phyloP scores from a whole-genome alignment of 164 flowering plant species.

The Magnolia changhungtana region DNA sequence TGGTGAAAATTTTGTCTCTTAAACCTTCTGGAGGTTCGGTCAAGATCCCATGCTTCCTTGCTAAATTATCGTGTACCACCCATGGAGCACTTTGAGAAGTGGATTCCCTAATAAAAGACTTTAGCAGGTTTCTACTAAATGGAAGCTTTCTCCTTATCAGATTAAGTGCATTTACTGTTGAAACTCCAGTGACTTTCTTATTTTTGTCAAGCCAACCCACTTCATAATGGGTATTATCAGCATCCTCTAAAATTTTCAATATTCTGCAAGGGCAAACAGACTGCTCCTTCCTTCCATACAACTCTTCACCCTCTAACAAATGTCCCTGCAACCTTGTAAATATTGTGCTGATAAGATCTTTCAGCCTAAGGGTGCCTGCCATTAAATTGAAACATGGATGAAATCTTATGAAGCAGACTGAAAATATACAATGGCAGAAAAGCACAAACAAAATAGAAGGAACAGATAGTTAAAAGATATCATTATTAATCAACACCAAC shows the following conservation, averaged over 20 bases:
- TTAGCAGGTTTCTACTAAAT: constrained; percentile 59
- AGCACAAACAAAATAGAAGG: not conserved
- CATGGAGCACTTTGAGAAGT: constrained; percentile 80
- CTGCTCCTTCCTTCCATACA: constrained; percentile 55
- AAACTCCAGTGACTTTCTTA: constrained; percentile 41
- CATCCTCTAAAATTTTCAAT: constrained; percentile 43
- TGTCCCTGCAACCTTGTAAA: constrained; percentile 44
- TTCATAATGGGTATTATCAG: constrained; percentile 43
- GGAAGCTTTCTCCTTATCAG: constrained; percentile 64
- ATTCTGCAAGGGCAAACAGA: constrained; percentile 58
- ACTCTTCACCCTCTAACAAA: constrained; percentile 55
- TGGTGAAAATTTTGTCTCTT: constrained; percentile 24
- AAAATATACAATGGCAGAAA: not conserved
- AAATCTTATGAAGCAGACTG: not conserved
- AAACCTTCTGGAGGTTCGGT: constrained; percentile 59
- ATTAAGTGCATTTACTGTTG: constrained; percentile 45
- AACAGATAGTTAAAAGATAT: not conserved
- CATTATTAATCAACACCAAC: not conserved
- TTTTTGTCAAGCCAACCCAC: constrained; percentile 71
- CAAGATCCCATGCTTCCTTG: constrained; percentile 60
- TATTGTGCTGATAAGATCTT: constrained; percentile 61
- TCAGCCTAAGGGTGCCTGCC: constrained; percentile 70
- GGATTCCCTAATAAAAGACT: constrained; percentile 85
- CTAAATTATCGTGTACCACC: constrained; percentile 73
- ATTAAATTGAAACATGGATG: not conserved